A percentile compares a stretch with the other conserved stretches of the same genome.
phyloP scores from a whole-genome alignment of 2,329 filamentous ascomycete genomes.

The Aspergillus sp. region DNA sequence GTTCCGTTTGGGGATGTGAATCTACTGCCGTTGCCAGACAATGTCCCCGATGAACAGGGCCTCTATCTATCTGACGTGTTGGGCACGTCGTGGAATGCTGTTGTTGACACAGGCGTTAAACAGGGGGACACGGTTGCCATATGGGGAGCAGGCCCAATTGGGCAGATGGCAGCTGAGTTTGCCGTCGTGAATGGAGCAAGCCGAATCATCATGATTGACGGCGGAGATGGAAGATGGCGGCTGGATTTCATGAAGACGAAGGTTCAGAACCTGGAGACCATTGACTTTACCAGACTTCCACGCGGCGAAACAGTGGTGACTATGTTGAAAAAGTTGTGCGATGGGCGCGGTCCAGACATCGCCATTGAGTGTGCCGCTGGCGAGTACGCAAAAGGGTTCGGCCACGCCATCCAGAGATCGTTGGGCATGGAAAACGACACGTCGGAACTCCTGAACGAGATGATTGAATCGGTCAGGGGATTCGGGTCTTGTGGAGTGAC shows the following conservation, averaged over 20 bases:
- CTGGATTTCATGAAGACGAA: no score
- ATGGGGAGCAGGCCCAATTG: slow-evolving; percentile 84
- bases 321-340: no score
- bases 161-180: slow-evolving; percentile 71
- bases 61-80: no score
- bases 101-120: slow-evolving; percentile 38
- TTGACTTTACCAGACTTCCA: no score
- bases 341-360: slow-evolving; percentile 58
- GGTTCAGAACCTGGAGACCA: no score
- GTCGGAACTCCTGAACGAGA: slow-evolving; percentile 60
- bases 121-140: slow-evolving; percentile 74
- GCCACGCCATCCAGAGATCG: slow-evolving; percentile 59
- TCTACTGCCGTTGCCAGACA: no score
- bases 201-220: slow-evolving; percentile 77
- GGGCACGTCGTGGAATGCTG: no score
- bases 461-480: slow-evolving; percentile 54
- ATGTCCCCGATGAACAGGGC: no score
- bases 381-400: slow-evolving; percentile 63
- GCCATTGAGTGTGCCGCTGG: slow-evolving; percentile 67
- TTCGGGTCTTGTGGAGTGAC: slow-evolving; percentile 72
- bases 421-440: slow-evolving; percentile 80
- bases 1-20: slow-evolving; percentile 81
- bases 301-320: no score
- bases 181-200: slow-evolving; percentile 69
- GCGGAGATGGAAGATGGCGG: slow-evolving; percentile 19